Evolutionary conservation across 192 early-diverging fungal genomes (phyloP), one percentile per base, ranked within the genome.

Genomic region (Glomus cerebriforme): DNA sequence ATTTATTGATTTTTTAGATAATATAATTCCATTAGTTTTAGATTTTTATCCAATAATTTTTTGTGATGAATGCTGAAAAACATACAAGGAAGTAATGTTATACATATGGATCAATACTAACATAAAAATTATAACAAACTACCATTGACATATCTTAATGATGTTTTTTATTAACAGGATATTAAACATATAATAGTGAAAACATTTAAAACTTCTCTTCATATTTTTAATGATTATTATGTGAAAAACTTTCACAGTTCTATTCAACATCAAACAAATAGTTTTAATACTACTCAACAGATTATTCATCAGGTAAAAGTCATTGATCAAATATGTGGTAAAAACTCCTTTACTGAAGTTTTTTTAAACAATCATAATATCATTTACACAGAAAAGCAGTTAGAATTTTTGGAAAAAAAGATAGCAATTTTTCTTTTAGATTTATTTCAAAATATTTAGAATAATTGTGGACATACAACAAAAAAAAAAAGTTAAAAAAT

Each of bases 1-100:
- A 4, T 39, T 73, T 73, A 73, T 73, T 12, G 43, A 73, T 47
- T 73, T 73, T n/a, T n/a, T n/a, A n/a, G n/a, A n/a, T n/a, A n/a
- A n/a, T n/a, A n/a, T n/a, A n/a, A n/a, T n/a, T n/a, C n/a, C n/a
- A n/a, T n/a, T n/a, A n/a, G n/a, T n/a, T n/a, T n/a, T n/a, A n/a
- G n/a, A n/a, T n/a, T n/a, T n/a, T n/a, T n/a, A n/a, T n/a, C n/a
- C n/a, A n/a, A n/a, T n/a, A n/a, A n/a, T n/a, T n/a, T n/a, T n/a
- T 1, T 73, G 45, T 1, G 45, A 73, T 49, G 47, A 49, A 49
- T 45, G 4, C 22, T 73, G 70, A n/a, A 24, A 22, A 54, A 27
- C 13, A 27, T 73, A 73, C 26, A 54, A 73, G 2, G 43, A 73
- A 47, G 26, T 17, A 26, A 73, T 73, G 27, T 73, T 73, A 45